Base-by-base conservation (phyloP, 2,329 filamentous ascomycete genomes). In the Hymenoscyphus fructigenus region DNA sequence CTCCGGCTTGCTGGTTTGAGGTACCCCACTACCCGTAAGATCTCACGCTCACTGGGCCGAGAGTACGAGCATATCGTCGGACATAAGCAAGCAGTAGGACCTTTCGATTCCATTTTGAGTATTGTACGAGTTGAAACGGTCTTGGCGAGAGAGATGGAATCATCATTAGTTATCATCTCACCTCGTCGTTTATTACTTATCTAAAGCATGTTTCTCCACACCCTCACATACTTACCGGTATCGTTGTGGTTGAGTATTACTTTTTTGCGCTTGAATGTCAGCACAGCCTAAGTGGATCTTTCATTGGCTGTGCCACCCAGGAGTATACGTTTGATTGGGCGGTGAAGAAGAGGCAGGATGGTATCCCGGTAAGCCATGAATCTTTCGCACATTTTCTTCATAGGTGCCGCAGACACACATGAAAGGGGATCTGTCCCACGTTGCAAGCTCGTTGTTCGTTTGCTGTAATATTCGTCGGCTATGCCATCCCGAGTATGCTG, bases 371-470 rank as follows among this genome's bases (percentile, higher is more conserved):
- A 44, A 20, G 41, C 23, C 28, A 29, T 17, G n/a, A 29, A 26
- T 58, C 36, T 50, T 60, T 15, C 57, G 55, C 36, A 50, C 14
- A 20, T 26, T 36, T 32, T 15, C 47, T 50, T 26, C 41, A 41
- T 38, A 28, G n/a, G 20, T 41, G 61, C 61, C 61, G 61, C 61
- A 59, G 62, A 57, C 62, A 34, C 60, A 64, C 58, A 60, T 62
- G 57, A 56, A 28, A 64, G 34, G 47, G 50, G 57, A 58, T 28
- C 23, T 32, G 29, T 60, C 7, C 47, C 47, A 53, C 20, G 47
- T 23, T 53, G n/a, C 17, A 12, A 57, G 29, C 7, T 57, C 28
- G 55, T 32, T 57, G 17, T 17, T 17, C 14, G 15, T 20, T 34
- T 34, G 15, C 26, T 57, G 55, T 57, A 57, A 57, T 32, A 32